Evolutionary conservation across 179 eudicot genomes (phyloP).

Genomic region (Beta macrorhiza): DNA sequence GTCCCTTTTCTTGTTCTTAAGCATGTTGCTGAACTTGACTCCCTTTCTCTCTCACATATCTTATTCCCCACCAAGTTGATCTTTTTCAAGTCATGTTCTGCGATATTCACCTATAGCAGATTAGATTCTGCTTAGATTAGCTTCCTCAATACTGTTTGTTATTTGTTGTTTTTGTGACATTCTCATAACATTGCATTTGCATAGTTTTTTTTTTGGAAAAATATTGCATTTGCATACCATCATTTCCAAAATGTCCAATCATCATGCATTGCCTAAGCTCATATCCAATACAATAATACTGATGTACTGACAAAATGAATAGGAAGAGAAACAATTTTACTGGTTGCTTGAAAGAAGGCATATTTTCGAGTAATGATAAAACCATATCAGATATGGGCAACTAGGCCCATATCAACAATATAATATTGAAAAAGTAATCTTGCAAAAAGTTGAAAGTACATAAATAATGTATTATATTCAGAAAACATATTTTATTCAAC

Average conservation of each 20-base stretch:
- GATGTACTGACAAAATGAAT: not conserved
- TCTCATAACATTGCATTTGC: slow-evolving; percentile 2
- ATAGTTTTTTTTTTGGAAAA: not conserved
- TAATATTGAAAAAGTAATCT: too few species aligned
- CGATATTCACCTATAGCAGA: not conserved
- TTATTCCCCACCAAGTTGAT: slow-evolving; percentile 6
- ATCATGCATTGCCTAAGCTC: not conserved
- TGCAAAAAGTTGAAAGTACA: too few species aligned
- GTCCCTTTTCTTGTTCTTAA: not conserved
- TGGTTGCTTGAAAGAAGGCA: not conserved
- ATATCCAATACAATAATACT: not conserved
- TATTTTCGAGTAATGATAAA: too few species aligned
- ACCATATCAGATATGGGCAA: too few species aligned
- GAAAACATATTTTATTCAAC: too few species aligned
- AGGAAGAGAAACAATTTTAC: not conserved
- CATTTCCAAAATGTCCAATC: not conserved
- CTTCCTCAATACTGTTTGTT: not conserved
- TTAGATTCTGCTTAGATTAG: slow-evolving; percentile 1
- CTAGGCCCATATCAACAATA: too few species aligned
- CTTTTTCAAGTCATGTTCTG: slow-evolving; percentile 7
- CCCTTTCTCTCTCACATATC: not conserved
- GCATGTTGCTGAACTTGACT: not conserved
- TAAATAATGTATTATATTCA: too few species aligned
- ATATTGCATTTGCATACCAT: not conserved
- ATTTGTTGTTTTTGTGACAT: slow-evolving; percentile 1